Conservation (phyloP, 805 yeast species). For the Schizosaccharomyces lindneri region DNA sequence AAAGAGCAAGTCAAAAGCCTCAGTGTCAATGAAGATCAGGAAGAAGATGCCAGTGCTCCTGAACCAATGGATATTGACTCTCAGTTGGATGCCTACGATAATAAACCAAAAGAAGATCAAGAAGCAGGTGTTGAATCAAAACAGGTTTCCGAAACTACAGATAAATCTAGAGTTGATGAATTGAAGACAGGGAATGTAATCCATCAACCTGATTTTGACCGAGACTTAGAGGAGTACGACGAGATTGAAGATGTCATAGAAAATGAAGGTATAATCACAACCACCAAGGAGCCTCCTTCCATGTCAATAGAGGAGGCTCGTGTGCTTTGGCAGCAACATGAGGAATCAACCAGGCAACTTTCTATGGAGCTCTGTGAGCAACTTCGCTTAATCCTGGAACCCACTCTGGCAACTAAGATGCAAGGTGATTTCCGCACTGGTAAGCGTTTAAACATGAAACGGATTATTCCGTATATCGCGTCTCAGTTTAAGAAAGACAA, state of each 20-base stretch:
- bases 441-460: slow-evolving; percentile 85
- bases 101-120: slow-evolving; percentile 12
- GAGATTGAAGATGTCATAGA: slow-evolving; percentile 4
- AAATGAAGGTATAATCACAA: slow-evolving; percentile 1
- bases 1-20: slow-evolving; percentile 54
- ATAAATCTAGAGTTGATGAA: slow-evolving; percentile 7
- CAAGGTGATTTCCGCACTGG: slow-evolving; percentile 95
- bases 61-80: slow-evolving; percentile 15
- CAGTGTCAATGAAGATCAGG: slow-evolving; percentile 27
- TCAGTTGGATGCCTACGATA: slow-evolving; percentile 13
- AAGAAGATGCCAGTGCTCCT: slow-evolving; percentile 14
- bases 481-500: slow-evolving; percentile 92
- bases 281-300: slow-evolving; percentile 13
- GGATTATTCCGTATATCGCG: slow-evolving; percentile 93
- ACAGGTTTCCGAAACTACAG: slow-evolving; percentile 16
- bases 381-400: slow-evolving; percentile 73
- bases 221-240: slow-evolving; percentile 2
- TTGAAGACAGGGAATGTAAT: not conserved
- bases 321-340: slow-evolving; percentile 61
- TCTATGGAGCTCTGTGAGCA: slow-evolving; percentile 81
- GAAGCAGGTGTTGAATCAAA: slow-evolving; percentile 11
- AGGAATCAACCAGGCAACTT: slow-evolving; percentile 61
- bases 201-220: not conserved
- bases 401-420: slow-evolving; percentile 84
- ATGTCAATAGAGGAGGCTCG: slow-evolving; percentile 40